Base-by-base conservation (phyloP, 2,329 filamentous ascomycete genomes). In the Neopestalotiopsis clavispora region DNA sequence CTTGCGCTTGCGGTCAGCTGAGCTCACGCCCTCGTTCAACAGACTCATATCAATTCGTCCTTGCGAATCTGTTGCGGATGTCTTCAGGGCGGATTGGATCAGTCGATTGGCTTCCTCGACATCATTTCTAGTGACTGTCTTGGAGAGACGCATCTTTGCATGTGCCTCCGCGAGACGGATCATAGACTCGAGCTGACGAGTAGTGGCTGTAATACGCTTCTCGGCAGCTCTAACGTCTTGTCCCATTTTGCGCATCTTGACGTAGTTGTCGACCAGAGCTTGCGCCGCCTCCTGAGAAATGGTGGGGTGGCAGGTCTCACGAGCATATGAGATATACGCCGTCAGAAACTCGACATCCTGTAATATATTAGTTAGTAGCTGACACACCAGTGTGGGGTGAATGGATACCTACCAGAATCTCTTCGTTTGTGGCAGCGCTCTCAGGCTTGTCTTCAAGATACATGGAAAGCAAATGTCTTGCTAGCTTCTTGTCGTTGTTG, bases 11-110 rank as follows among this genome's bases (percentile, higher is more conserved):
- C 96, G 87, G 79, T 98, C 96, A n/a, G 90, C 90, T 0, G 94
- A 91, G 74, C 92, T 94, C 2, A 94, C 97, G n/a, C 96, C 96
- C 78, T 98, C 96, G 0, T 95, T 98, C 71, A 99, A 85, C 63
- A 99, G 85, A 68, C 93, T 92, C 96, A 99, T 98, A 78, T 99
- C 96, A 76, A 99, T 98, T 68, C 97, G 87, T 67, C 96, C 96
- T 74, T 97, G 87, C 0, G 94, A 84, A 78, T 99, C 97, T 0
- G 97, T 99, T n/a, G 96, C 96, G 0, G 95, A 94, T 72, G 97
- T 97, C 86, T 98, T 98, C 77, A 99, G 89, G 1, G 97, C 96
- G 0, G 91, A 93, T 77, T 95, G 94, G 81, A 99, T 99, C 57
- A 99, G 86, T 12, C 96, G 92, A 61, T 97, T 94, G 0, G 96